Conservation (phyloP, 1,284 basidiomycete genomes). For the Cutaneotrichosporon cutaneum region DNA sequence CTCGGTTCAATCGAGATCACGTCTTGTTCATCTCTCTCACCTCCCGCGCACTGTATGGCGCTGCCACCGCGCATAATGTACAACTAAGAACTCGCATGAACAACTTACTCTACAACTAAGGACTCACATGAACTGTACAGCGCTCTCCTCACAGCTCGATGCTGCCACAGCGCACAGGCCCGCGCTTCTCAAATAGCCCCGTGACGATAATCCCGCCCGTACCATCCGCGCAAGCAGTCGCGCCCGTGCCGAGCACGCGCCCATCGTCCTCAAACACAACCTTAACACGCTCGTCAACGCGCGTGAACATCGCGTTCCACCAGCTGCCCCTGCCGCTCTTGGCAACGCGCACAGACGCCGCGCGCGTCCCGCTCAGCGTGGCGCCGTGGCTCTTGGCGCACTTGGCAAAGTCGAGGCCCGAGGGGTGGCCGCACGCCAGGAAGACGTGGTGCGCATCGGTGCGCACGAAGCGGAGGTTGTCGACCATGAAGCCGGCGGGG, state of each 20-base stretch:
- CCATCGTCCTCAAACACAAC: slow-evolving; percentile 17
- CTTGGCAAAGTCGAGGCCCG: slow-evolving; percentile 1
- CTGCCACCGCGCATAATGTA: too few relatives aligned
- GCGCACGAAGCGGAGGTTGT: slow-evolving; percentile 15
- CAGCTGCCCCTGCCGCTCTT: background rate
- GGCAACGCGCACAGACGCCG: slow-evolving; percentile 8
- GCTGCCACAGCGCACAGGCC: background rate
- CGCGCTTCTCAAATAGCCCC: background rate
- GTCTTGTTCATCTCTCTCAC: too few relatives aligned
- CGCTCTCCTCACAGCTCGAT: background rate
- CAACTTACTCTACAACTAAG: too few relatives aligned
- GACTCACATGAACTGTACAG: background rate
- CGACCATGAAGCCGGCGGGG: slow-evolving; percentile 15
- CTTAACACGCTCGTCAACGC: slow-evolving; percentile 10
- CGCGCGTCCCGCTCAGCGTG: background rate
- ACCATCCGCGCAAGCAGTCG: slow-evolving; percentile 7
- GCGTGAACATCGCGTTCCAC: slow-evolving; percentile 11
- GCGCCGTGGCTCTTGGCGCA: slow-evolving; percentile 4
- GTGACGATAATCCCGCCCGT: background rate
- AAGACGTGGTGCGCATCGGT: slow-evolving; percentile 7
- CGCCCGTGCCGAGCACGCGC: background rate
- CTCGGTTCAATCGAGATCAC: background rate
- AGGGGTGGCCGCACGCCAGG: slow-evolving; percentile 16
- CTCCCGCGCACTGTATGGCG: too few relatives aligned
- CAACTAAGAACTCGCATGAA: too few relatives aligned